These are phyloP conservation scores for Botrytis medusae DNA, from an alignment of 2,329 filamentous ascomycete genomes.

Conservation along the genomic window DNA sequence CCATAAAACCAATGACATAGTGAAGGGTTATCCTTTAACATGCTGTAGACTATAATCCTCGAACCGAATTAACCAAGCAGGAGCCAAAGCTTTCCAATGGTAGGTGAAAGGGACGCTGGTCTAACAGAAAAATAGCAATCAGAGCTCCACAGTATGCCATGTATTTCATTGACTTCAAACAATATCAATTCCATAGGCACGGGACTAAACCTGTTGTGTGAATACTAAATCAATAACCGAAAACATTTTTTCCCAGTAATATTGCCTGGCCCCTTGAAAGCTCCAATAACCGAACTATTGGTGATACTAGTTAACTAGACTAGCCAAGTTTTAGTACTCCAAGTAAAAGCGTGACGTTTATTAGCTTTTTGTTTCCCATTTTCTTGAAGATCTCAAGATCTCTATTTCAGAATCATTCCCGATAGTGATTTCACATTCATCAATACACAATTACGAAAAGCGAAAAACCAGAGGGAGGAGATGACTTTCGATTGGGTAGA, in stretches of 20 bases:
- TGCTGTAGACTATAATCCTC: too few relatives aligned
- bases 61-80: too few relatives aligned
- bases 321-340: neutral
- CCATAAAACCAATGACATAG: too few relatives aligned
- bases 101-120: neutral
- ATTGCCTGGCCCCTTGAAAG: neutral
- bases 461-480: neutral
- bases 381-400: neutral
- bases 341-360: neutral
- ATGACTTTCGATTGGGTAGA: neutral
- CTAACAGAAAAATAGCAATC: fast-evolving
- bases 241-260: neutral
- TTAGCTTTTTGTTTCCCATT: neutral
- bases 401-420: neutral
- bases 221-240: neutral
- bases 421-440: neutral
- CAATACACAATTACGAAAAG: neutral
- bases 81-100: neutral
- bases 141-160: neutral
- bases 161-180: neutral
- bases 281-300: neutral
- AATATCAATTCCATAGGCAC: neutral
- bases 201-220: neutral
- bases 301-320: neutral
- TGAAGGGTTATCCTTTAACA: fast-evolving